A percentile compares a stretch with the other conserved stretches of the same genome.
Evolutionary conservation across 2,329 filamentous ascomycete species (phyloP).

Genomic region (Aspergillus bombycis): DNA sequence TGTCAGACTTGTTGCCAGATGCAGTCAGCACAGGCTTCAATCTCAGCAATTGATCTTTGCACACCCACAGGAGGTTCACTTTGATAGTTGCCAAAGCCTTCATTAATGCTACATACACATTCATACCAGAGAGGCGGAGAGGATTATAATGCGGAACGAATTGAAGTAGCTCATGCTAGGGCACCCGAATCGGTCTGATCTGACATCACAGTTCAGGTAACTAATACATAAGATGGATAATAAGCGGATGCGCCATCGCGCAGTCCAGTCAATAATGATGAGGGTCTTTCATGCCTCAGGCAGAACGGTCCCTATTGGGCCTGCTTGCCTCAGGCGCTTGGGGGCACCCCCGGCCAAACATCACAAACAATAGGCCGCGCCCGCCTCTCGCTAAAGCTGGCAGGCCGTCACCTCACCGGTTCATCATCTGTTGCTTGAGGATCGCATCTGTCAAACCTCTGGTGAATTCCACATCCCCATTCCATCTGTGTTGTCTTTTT

Average conservation of each 20-base stretch:
- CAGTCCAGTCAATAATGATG: not conserved
- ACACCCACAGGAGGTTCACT: not conserved
- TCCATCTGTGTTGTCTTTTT: slow-evolving; percentile 12
- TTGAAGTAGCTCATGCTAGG: not conserved
- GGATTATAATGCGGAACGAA: not conserved
- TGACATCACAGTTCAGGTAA: not conserved
- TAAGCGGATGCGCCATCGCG: not conserved
- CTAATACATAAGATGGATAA: not conserved
- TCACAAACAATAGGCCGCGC: slow-evolving; percentile 25
- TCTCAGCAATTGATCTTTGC: not conserved
- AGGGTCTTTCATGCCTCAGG: slow-evolving; percentile 1
- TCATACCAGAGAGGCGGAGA: not conserved
- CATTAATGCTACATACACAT: not conserved
- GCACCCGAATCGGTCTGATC: not conserved
- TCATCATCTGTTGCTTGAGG: slow-evolving; percentile 27
- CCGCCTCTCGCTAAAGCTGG: slow-evolving; percentile 29
- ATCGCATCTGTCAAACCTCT: slow-evolving; percentile 26
- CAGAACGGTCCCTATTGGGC: not conserved
- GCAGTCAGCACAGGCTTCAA: not conserved
- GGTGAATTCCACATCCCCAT: slow-evolving; percentile 19
- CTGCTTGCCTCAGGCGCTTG: slow-evolving; percentile 20
- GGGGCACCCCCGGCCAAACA: slow-evolving; percentile 11
- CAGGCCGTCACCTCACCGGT: slow-evolving; percentile 32
- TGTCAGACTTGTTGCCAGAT: not conserved
- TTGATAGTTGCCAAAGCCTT: not conserved